phyloP scores from a whole-genome alignment of 306 rosid genomes.

The Sicyos edulis region DNA sequence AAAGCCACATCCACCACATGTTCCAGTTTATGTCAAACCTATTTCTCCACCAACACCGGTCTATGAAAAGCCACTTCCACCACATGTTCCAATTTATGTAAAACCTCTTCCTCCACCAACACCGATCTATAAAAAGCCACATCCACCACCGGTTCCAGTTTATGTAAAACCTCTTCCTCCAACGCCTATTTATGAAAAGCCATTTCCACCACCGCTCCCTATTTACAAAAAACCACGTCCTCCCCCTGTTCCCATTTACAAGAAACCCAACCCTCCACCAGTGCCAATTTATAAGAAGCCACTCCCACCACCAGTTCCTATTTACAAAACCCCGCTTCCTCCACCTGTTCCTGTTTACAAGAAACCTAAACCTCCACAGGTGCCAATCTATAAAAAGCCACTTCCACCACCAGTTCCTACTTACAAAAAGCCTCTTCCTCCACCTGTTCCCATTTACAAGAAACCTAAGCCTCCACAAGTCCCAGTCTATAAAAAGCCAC shows the following conservation, averaged over 20 bases:
- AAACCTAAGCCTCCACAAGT: conserved; percentile 25
- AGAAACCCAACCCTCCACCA: conserved; percentile 31
- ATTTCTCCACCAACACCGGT: conserved; percentile 9
- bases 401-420: conserved; percentile 14
- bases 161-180: too few species aligned
- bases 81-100: neutral
- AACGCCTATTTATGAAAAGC: conserved; percentile 15
- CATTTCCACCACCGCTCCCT: conserved; percentile 31
- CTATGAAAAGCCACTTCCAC: conserved; percentile 15
- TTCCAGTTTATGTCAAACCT: conserved; percentile 1
- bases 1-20: conserved; percentile 22
- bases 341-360: conserved; percentile 21
- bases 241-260: conserved; percentile 16
- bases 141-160: conserved; percentile 21
- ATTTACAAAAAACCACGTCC: conserved; percentile 12
- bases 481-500: conserved; percentile 23
- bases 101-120: conserved; percentile 20
- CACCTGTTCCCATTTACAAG: neutral
- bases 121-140: conserved; percentile 7
- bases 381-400: conserved; percentile 19
- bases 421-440: conserved; percentile 27
- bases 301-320: conserved; percentile 5
- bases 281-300: conserved; percentile 11
- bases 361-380: conserved; percentile 32
- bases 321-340: conserved; percentile 27